These are phyloP conservation scores for Lachancea waltii DNA, from an alignment of 805 yeast genomes.

Conservation along the genomic window DNA sequence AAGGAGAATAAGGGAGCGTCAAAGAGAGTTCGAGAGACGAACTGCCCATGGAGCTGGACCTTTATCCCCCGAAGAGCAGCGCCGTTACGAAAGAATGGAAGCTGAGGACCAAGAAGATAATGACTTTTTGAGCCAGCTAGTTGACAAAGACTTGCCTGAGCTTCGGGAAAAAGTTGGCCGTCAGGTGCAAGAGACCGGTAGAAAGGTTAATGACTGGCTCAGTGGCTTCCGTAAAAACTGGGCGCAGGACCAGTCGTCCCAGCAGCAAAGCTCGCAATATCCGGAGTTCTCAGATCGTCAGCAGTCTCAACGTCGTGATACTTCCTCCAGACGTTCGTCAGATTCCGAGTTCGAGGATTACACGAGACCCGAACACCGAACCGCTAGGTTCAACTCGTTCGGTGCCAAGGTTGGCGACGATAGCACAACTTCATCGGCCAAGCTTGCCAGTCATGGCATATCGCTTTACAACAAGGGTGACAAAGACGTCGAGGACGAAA, in stretches of 20 bases:
- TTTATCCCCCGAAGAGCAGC: constrained; percentile 2
- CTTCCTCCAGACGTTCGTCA: constrained; percentile 3
- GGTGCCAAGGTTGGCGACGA: constrained; percentile 30
- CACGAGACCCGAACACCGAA: constrained; percentile 8
- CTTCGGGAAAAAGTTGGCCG: constrained; percentile 61
- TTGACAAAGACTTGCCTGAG: constrained; percentile 49
- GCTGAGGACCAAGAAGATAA: constrained; percentile 37
- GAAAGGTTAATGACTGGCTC: constrained; percentile 73
- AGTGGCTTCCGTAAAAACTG: constrained; percentile 41
- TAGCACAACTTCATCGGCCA: constrained; percentile 14
- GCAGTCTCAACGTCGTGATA: background rate
- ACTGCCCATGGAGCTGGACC: constrained; percentile 9
- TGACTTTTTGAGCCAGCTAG: constrained; percentile 52
- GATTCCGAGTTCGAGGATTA: constrained; percentile 6
- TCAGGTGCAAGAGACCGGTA: constrained; percentile 75
- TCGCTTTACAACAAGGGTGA: constrained; percentile 21
- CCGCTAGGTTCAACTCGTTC: constrained; percentile 30
- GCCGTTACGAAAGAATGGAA: constrained; percentile 8
- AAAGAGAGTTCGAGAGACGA: constrained; percentile 15
- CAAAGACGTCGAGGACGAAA: constrained; percentile 23
- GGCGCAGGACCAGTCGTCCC: constrained; percentile 16
- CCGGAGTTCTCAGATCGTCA: constrained; percentile 2
- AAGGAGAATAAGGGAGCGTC: constrained; percentile 24
- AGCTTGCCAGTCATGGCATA: constrained; percentile 29
- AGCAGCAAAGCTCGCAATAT: constrained; percentile 2